Evolutionary conservation across 768 basidiomycete genomes (phyloP).

Genomic region (Cystofilobasidium bisporidii): DNA sequence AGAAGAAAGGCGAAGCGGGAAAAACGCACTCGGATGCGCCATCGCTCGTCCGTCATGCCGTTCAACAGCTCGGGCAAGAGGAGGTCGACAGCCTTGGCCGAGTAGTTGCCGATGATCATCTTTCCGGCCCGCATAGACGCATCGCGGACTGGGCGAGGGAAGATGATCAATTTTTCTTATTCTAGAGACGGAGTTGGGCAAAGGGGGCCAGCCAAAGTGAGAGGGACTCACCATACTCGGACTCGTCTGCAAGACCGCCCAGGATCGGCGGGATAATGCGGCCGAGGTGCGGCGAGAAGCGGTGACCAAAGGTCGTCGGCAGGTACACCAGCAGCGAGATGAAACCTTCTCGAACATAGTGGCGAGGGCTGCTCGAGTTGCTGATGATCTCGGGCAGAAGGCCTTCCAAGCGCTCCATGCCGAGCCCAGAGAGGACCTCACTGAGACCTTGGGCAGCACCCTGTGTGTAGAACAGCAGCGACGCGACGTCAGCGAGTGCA

Average conservation of each 20-base stretch:
- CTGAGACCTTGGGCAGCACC: slow-evolving; percentile 95
- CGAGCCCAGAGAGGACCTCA: slow-evolving; percentile 87
- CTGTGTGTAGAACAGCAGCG: slow-evolving; percentile 27
- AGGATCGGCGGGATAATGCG: slow-evolving; percentile 90
- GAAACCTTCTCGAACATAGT: slow-evolving; percentile 93
- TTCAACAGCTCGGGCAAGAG: slow-evolving; percentile 85
- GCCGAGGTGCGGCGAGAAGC: slow-evolving; percentile 90
- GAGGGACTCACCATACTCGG: slow-evolving; percentile 54
- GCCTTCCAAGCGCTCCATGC: slow-evolving; percentile 91
- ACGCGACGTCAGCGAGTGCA: neutral
- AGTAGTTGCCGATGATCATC: slow-evolving; percentile 95
- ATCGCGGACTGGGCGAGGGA: slow-evolving; percentile 58
- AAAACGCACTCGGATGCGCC: slow-evolving; percentile 77
- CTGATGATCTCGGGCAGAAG: slow-evolving; percentile 86
- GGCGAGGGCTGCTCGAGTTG: slow-evolving; percentile 77
- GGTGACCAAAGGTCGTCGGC: slow-evolving; percentile 88
- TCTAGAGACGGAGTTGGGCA: too few species aligned
- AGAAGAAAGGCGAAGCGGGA: too few species aligned
- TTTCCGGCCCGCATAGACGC: slow-evolving; percentile 98
- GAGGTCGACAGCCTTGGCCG: slow-evolving; percentile 80
- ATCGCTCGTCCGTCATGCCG: slow-evolving; percentile 87
- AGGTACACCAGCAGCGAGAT: slow-evolving; percentile 94
- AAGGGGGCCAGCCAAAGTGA: neutral
- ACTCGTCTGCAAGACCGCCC: slow-evolving; percentile 77
- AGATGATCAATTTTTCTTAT: too few species aligned